Evolutionary conservation across 1,139 yeast species (phyloP).

Genomic region (Hemisphaericaspora lyxosophila): DNA sequence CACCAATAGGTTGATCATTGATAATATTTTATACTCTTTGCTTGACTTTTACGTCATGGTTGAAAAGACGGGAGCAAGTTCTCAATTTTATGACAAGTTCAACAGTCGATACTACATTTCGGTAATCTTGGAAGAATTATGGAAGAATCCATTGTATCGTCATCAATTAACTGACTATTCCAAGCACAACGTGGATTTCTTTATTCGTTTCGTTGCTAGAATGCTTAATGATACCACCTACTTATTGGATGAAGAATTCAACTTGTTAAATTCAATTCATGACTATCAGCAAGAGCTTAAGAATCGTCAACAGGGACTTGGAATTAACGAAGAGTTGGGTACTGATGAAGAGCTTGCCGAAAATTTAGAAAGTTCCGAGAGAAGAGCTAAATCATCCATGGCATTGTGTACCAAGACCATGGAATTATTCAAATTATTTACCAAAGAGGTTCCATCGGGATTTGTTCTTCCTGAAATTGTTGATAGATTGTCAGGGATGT

Average conservation of each 20-base stretch:
- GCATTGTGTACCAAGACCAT: slow-evolving; percentile 84
- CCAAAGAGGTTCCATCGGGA: slow-evolving; percentile 82
- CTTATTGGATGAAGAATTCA: slow-evolving; percentile 84
- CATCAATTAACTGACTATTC: slow-evolving; percentile 70
- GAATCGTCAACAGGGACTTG: slow-evolving; percentile 13
- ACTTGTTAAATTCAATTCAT: slow-evolving; percentile 77
- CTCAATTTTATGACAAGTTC: slow-evolving; percentile 95
- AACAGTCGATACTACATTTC: slow-evolving; percentile 87
- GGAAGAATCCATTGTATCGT: slow-evolving; percentile 72
- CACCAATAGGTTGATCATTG: slow-evolving; percentile 58
- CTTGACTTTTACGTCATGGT: slow-evolving; percentile 91
- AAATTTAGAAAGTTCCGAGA: slow-evolving; percentile 62
- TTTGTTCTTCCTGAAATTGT: slow-evolving; percentile 89
- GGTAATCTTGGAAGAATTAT: slow-evolving; percentile 74
- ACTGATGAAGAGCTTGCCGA: slow-evolving; percentile 58
- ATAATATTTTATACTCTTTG: slow-evolving; percentile 75
- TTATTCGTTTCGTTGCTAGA: slow-evolving; percentile 88
- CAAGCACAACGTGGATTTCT: slow-evolving; percentile 67
- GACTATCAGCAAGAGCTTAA: slow-evolving; percentile 61
- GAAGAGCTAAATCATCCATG: slow-evolving; percentile 78
- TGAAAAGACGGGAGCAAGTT: slow-evolving; percentile 92
- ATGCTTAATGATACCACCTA: slow-evolving; percentile 93
- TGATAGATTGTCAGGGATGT: slow-evolving; percentile 92
- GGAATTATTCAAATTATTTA: slow-evolving; percentile 73
- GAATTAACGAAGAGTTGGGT: slow-evolving; percentile 37